These are phyloP conservation scores for Diutina scorzettiae DNA, from an alignment of 1,139 yeast genomes.

Conservation along the genomic window DNA sequence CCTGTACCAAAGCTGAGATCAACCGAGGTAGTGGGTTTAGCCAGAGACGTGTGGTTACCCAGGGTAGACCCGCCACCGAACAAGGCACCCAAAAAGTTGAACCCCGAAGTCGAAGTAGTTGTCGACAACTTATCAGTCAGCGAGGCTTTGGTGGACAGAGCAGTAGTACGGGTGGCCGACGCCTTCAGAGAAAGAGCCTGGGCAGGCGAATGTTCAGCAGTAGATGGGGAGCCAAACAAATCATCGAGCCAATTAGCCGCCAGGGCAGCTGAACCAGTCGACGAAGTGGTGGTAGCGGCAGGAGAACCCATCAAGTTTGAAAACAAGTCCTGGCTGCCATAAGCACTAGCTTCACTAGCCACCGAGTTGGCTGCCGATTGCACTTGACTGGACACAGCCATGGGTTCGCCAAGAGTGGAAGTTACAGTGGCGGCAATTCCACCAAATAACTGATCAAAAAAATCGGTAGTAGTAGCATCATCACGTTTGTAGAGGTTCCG, in stretches of 20 bases:
- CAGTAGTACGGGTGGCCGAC: background rate
- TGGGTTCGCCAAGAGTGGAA: background rate
- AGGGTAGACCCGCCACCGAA: background rate
- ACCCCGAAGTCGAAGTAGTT: background rate
- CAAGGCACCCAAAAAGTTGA: slow-evolving; percentile 4
- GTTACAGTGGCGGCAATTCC: background rate
- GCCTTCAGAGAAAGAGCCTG: background rate
- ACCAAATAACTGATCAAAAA: slow-evolving; percentile 2
- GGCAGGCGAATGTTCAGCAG: background rate
- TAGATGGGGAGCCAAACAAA: background rate
- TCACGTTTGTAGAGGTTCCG: background rate
- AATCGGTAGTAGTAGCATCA: background rate
- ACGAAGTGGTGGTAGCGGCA: background rate
- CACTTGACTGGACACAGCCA: no score
- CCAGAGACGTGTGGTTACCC: background rate
- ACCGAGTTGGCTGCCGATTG: background rate
- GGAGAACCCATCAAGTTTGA: background rate
- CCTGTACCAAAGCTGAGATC: background rate
- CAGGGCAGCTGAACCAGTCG: background rate
- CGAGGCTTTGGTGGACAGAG: background rate
- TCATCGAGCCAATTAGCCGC: background rate
- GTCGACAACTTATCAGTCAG: background rate
- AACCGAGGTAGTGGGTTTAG: background rate
- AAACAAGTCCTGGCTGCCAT: background rate
- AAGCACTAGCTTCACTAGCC: no score